These are phyloP conservation scores for Venustampulla echinocandica DNA, from an alignment of 495 filamentous ascomycete species.

Conservation along the genomic window DNA sequence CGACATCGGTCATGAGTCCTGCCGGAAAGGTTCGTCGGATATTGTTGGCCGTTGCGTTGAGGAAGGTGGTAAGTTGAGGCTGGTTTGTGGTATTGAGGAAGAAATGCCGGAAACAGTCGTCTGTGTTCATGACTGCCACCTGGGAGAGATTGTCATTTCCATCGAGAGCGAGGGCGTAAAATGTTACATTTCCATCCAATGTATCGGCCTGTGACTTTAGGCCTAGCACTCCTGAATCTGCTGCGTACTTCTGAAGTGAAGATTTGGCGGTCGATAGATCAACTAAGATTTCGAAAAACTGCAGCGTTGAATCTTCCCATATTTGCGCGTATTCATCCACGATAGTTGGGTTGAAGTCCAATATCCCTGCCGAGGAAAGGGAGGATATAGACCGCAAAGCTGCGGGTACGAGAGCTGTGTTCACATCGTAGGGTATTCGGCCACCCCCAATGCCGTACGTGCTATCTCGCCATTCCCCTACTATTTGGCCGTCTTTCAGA, in stretches of 20 bases:
- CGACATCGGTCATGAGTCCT: conserved; percentile 47
- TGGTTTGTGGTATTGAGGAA: conserved; percentile 53
- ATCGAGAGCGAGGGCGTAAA: conserved; percentile 48
- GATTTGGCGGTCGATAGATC: conserved; percentile 32
- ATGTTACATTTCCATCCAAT: conserved; percentile 39
- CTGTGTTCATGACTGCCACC: conserved; percentile 54
- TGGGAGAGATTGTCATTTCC: conserved; percentile 41
- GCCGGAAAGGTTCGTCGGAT: conserved; percentile 50
- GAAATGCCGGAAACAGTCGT: conserved; percentile 56
- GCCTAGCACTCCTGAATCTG: conserved; percentile 32
- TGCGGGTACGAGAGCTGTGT: conserved; percentile 53
- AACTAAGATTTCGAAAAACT: conserved; percentile 47
- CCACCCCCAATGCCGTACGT: conserved; percentile 53
- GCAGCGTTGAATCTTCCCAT: conserved; percentile 55
- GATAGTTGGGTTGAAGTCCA: conserved; percentile 26
- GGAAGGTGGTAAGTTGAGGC: conserved; percentile 43
- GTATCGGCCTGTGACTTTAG: conserved; percentile 29
- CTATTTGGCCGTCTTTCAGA: conserved; percentile 44
- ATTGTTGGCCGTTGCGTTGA: conserved; percentile 47
- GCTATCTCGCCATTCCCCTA: conserved; percentile 57
- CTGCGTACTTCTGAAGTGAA: conserved; percentile 40
- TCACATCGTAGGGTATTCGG: conserved; percentile 57
- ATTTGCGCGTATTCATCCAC: conserved; percentile 46
- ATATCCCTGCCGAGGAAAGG: conserved; percentile 42
- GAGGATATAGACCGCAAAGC: conserved; percentile 48